Base-by-base conservation (phyloP, 257 asterid genomes). In the Capsicum rhomboideum region DNA sequence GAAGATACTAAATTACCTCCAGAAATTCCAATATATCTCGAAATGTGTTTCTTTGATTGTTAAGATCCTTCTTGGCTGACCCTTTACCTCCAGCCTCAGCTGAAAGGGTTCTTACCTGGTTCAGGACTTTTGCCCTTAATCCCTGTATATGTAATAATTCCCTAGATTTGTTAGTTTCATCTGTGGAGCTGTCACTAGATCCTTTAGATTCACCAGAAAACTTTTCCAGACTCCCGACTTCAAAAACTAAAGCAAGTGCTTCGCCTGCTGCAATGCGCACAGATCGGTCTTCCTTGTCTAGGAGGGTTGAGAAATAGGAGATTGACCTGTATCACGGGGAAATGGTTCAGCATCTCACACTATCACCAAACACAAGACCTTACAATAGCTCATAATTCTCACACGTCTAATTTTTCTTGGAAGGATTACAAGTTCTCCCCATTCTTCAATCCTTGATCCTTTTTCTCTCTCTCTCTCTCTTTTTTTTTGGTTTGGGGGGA, bases 1-100 rank as follows among this genome's bases (percentile, higher is more conserved):
- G 46, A 75, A 28, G 29, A 29, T 66, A 55, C 40, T 8, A 16
- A 55, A 53, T 34, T 86, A 97, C 99, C 97, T 93, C 99, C 40
- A 97, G 92, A 86, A 92, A 95, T 64, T 94, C 98, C 77, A 92
- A 87, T 79, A 97, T 86, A 90, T 97, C 98, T 11, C 97, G 90
- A 79, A 97, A 97, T 54, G 93, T 95, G 85, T 89, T 93, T 85
- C 93, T 92, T 91, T 97, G 99, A 78, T 80, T 92, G 85, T 88
- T 94, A 71, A 97, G 99, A 90, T 95, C 99, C 90, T 97, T 97
- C 94, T 93, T 95, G 28, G 93, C 92, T 78, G 97, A 82, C 66
- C 99, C 99, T 91, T 94, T 95, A 79, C 98, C 99, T 23, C 93
- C 98, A 31, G 99, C 98, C 93, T 97, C 99, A 13, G 89, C 84